phyloP scores from a whole-genome alignment of 345 rosid genomes.

The Durio zibethinus region DNA sequence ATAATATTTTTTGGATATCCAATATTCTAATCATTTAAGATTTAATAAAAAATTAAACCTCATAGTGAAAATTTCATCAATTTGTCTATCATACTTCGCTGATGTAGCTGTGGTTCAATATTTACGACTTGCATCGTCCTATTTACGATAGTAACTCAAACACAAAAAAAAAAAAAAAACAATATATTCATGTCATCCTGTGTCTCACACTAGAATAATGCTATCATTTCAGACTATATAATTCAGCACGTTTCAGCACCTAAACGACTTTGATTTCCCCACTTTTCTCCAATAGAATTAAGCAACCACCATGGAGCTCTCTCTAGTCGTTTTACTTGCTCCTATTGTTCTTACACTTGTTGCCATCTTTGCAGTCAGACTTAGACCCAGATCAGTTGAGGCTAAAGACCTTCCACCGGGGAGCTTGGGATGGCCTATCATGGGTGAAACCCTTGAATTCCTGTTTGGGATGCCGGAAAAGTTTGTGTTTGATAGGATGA shows the following conservation, averaged over 20 bases:
- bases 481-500: constrained; percentile 47
- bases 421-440: constrained; percentile 55
- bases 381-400: neutral
- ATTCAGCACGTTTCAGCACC: neutral
- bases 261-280: neutral
- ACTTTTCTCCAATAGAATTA: neutral
- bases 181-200: too few species aligned
- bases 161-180: too few species aligned
- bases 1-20: too few species aligned
- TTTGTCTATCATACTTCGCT: too few species aligned
- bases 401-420: constrained; percentile 51
- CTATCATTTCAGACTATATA: neutral
- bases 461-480: constrained; percentile 47
- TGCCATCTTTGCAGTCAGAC: neutral
- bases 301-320: constrained; percentile 13
- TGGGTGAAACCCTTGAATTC: constrained; percentile 48
- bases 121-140: too few species aligned
- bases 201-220: too few species aligned
- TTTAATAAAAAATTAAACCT: too few species aligned
- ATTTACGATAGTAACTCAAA: too few species aligned
- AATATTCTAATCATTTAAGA: too few species aligned
- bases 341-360: neutral
- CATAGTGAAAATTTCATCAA: too few species aligned
- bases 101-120: too few species aligned
- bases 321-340: neutral